Percentiles rank a stretch among this genome's conserved stretches.
These are phyloP conservation scores for Kodamaea lidongshanica DNA, from an alignment of 805 yeast species.

Conservation along the genomic window DNA sequence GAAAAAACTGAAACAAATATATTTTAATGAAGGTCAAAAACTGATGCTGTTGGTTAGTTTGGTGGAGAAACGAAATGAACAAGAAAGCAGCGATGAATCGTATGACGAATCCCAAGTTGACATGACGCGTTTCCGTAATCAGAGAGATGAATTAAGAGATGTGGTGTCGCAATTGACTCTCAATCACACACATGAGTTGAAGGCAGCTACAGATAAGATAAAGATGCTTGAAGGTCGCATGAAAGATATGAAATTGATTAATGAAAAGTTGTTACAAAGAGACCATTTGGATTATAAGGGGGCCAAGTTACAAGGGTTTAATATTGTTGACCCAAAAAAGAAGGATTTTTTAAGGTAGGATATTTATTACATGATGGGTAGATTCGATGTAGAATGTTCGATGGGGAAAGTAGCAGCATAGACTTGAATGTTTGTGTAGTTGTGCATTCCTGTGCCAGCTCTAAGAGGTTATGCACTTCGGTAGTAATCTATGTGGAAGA, in stretches of 20 bases:
- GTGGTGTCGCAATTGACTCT: constrained; percentile 32
- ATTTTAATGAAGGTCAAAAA: constrained; percentile 1
- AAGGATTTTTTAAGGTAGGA: constrained; percentile 10
- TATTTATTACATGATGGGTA: no score
- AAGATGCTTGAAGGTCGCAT: constrained; percentile 26
- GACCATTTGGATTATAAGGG: constrained; percentile 15
- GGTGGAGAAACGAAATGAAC: no score
- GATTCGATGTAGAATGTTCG: no score
- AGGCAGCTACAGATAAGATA: constrained; percentile 30
- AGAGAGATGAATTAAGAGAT: constrained; percentile 39
- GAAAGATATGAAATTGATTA: constrained; percentile 24
- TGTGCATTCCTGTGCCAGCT: no score
- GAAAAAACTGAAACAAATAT: constrained; percentile 2
- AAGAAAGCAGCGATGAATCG: constrained; percentile 1
- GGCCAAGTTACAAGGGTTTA: constrained; percentile 36
- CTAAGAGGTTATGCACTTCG: no score
- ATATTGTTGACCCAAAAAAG: constrained; percentile 30
- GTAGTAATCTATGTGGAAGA: no score
- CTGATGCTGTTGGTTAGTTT: constrained; percentile 5
- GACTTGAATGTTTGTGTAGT: no score
- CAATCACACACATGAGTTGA: constrained; percentile 31
- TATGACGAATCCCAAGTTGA: constrained; percentile 5
- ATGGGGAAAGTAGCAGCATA: no score
- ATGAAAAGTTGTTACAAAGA: constrained; percentile 30
- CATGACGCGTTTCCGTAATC: constrained; percentile 16